Evolutionary conservation across 1,284 basidiomycete genomes (phyloP), one percentile per base, ranked within the genome.

Genomic region (Butyriboletus regius): DNA sequence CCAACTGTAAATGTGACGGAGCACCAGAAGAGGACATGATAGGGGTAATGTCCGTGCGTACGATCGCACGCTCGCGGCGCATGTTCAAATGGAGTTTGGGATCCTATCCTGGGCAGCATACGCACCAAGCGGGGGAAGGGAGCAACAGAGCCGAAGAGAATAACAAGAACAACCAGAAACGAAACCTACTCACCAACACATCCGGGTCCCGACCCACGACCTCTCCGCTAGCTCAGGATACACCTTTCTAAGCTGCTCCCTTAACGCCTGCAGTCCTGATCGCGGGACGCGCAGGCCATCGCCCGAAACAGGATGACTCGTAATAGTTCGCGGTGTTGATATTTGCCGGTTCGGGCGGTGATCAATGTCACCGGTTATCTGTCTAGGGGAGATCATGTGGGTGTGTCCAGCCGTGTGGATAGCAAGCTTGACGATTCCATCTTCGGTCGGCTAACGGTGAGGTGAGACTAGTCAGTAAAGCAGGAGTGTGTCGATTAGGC

Each of bases 201-300:
- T 71, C 46, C 91, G 75, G 7, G 88, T 91, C 4, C 70, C 71
- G 20, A 67, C 67, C 58, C 90, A 84, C 0, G 83, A 78, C 61
- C 79, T 84, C 55, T 77, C 66, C 6, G 78, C 83, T 38, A 94
- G 74, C 46, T 79, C 77, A 13, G 91, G 91, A 67, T 85, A 92
- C 31, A 88, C 67, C 18, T 66, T 59, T n/a, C 67, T 61, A 7
- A 93, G 66, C 34, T 74, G 64, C 10, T 67, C 60, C 26, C 87
- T 74, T 52, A 92, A 67, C 34, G 64, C 59, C 29, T 68, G 60
- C 2, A 83, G 64, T 29, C 74, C 75, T 5, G 67, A 59, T 54
- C 70, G 76, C 0, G 91, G 88, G 39, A 93, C 83, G 35, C 72
- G 71, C 28, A 82, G 66, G 3, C 85, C 85, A 18, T 75, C 72